Evolutionary conservation across 805 yeast species (phyloP), one percentile per base, ranked within the genome.

Genomic region (Sugiyamaella qingdaonensis): DNA sequence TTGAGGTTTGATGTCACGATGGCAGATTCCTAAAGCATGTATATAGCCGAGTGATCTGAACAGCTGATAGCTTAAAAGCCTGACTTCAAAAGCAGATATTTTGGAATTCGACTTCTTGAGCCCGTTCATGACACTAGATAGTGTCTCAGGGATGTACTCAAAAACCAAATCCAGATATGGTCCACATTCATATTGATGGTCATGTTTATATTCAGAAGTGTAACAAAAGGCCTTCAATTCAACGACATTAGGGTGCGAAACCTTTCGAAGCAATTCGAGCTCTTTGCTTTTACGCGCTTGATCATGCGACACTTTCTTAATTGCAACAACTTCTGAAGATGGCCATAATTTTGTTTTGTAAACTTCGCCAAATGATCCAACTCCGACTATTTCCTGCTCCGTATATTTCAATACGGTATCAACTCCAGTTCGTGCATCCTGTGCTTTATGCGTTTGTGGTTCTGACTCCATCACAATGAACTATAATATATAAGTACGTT

Each of bases 311-410:
- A 94, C 99, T 61, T 95, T 81, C 70, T 94, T 94, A 66, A 94
- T 89, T 46, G 99, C 99, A 16, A 92, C 95, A 41, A 82, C 79
- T 62, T 84, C 86, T 55, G 85, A 82, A 18, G 86, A 77, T n/a
- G 92, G 90, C 55, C 79, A 65, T 37, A 94, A 74, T 54, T 80
- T 82, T 4, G 96, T 89, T 61, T 88, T 94, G 67, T 88, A 89
- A 11, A 94, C 99, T 31, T 90, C 91, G 2, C 99, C 99, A 73
- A 94, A 94, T 11, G 97, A 91, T 8, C 99, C 99, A 70, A 88
- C 95, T n/a, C 99, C 99, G 42, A 91, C 94, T 78, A 91, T 89
- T 60, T 88, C 85, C 36, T 88, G 80, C 63, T 85, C 89, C 14
- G 91, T 85, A 72, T 88, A 89, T 46, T 83, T 80, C 52, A 92